Percentiles rank a stretch among this genome's conserved stretches.
phyloP scores from a whole-genome alignment of 2,329 filamentous ascomycete genomes.

The Mollisiaceae sp. region DNA sequence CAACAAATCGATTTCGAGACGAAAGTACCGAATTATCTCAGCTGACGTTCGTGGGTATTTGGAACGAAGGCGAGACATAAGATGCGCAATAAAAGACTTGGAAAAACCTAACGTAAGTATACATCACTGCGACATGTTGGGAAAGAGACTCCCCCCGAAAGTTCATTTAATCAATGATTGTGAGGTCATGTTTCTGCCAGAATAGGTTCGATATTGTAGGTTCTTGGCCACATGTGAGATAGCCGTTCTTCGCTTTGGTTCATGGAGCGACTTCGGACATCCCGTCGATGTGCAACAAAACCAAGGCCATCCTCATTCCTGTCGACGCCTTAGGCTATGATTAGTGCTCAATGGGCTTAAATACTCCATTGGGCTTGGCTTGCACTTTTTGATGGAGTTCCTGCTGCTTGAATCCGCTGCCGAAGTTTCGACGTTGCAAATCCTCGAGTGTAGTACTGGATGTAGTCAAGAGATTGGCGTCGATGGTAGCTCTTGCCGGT shows the following conservation, averaged over 20 bases:
- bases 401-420: background rate
- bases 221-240: background rate
- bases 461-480: background rate
- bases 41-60: background rate
- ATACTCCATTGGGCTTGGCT: too few species aligned
- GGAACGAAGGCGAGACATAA: background rate
- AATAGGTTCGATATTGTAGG: background rate
- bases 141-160: too few species aligned
- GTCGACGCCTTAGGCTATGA: background rate
- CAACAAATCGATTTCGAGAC: background rate
- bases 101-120: background rate
- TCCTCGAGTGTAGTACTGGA: too few species aligned
- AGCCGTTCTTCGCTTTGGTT: background rate
- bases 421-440: background rate
- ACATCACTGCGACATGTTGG: too few species aligned
- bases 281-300: constrained; percentile 1
- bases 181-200: background rate
- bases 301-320: background rate
- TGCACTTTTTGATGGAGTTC: too few species aligned
- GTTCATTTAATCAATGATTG: too few species aligned
- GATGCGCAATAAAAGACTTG: background rate
- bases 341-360: background rate
- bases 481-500: background rate
- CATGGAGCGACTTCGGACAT: constrained; percentile 9
- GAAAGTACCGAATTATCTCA: background rate